Conservation (phyloP, 352 stramenopile species). For the Globisporangium iwayamae region DNA sequence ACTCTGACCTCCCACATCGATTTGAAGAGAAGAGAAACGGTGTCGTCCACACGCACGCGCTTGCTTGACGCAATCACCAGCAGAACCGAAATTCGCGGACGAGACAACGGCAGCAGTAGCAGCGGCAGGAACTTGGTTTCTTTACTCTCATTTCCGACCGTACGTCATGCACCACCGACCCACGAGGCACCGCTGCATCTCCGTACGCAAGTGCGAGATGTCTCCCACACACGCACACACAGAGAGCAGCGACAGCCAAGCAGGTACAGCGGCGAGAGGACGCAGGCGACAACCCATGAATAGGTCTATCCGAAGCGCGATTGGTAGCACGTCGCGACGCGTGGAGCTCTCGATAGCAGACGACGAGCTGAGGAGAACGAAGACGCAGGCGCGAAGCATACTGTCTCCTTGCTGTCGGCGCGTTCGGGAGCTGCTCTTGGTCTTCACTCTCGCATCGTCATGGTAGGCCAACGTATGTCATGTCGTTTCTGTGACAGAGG, state of each 20-base stretch:
- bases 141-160: constrained; percentile 88
- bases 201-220: neutral
- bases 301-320: constrained; percentile 16
- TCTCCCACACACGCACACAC: neutral
- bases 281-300: constrained; percentile 55
- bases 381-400: neutral
- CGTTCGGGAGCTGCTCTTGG: constrained; percentile 2
- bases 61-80: neutral
- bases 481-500: neutral
- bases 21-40: constrained; percentile 83
- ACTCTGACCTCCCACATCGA: constrained; percentile 46
- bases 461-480: neutral
- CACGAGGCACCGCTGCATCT: neutral
- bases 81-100: neutral
- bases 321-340: constrained; percentile 8
- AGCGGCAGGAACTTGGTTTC: constrained; percentile 13
- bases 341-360: constrained; percentile 1
- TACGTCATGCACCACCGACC: constrained; percentile 34
- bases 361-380: neutral
- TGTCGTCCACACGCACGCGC: neutral
- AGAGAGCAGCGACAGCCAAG: neutral
- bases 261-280: neutral
- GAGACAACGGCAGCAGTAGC: neutral
- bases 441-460: constrained; percentile 3
- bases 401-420: neutral